phyloP scores from a whole-genome alignment of 2,329 filamentous ascomycete genomes.

The Colletotrichum sublineola region DNA sequence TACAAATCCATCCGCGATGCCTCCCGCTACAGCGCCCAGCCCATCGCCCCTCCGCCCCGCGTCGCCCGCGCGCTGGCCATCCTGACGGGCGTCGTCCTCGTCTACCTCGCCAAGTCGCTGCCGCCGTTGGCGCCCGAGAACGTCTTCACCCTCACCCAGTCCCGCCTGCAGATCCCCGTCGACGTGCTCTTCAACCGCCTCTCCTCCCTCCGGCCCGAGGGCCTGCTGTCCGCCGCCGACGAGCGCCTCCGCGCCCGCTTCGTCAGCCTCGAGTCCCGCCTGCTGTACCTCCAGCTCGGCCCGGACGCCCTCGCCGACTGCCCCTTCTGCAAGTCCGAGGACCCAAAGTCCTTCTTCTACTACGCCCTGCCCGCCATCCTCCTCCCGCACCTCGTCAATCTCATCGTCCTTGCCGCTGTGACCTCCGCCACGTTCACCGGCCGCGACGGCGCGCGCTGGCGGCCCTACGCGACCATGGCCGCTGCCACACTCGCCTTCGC shows the following conservation, averaged over 20 bases:
- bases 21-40: slow-evolving; percentile 58
- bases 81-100: slow-evolving; percentile 64
- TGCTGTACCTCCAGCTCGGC: slow-evolving; percentile 88
- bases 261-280: slow-evolving; percentile 76
- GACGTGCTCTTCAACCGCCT: slow-evolving; percentile 88
- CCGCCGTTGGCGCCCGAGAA: slow-evolving; percentile 81
- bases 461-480: slow-evolving; percentile 75
- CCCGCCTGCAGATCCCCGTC: slow-evolving; percentile 86
- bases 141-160: slow-evolving; percentile 82
- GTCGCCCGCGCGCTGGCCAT: slow-evolving; percentile 71
- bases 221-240: slow-evolving; percentile 69
- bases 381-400: slow-evolving; percentile 84
- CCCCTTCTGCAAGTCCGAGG: slow-evolving; percentile 83
- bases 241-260: slow-evolving; percentile 76
- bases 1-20: slow-evolving; percentile 69
- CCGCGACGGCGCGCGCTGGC: slow-evolving; percentile 75
- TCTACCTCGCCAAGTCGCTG: slow-evolving; percentile 71
- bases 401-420: slow-evolving; percentile 77
- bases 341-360: slow-evolving; percentile 78
- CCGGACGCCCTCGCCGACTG: slow-evolving; percentile 80
- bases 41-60: slow-evolving; percentile 68
- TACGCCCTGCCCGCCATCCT: slow-evolving; percentile 83
- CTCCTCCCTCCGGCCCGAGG: slow-evolving; percentile 63
- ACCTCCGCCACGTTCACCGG: slow-evolving; percentile 79
- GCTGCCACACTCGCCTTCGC: slow-evolving; percentile 69